Percentiles rank a stretch among this genome's conserved stretches.
Conservation (phyloP, 1,139 yeast genomes). For the Kurtzmaniella quercitrusa region DNA sequence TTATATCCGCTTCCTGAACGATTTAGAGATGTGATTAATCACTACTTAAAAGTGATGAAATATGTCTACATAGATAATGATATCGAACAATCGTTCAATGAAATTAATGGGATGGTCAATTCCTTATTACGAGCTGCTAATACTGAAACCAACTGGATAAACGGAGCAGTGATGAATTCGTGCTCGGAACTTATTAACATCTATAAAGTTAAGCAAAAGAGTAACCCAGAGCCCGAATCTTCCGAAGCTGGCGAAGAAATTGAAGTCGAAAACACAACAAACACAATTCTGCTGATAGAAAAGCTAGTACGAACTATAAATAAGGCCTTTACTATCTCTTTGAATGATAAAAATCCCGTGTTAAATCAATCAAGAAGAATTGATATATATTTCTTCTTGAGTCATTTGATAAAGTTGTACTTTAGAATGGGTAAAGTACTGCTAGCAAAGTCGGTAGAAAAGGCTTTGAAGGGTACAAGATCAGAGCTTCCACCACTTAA, state of each 20-base stretch:
- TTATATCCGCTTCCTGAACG: conserved; percentile 33
- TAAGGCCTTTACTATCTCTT: conserved; percentile 69
- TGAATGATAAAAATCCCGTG: conserved; percentile 71
- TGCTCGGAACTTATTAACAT: conserved; percentile 54
- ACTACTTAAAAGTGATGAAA: conserved; percentile 36
- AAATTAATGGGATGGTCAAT: conserved; percentile 40
- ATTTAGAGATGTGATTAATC: conserved; percentile 30
- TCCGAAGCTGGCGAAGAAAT: conserved; percentile 9
- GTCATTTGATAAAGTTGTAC: conserved; percentile 68
- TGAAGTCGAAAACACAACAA: conserved; percentile 16
- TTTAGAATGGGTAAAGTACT: conserved; percentile 67
- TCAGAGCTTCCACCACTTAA: conserved; percentile 50
- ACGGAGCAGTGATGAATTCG: conserved; percentile 52
- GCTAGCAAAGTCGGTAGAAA: conserved; percentile 73
- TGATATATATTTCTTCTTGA: conserved; percentile 73
- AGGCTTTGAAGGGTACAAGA: conserved; percentile 60
- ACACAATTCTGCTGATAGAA: conserved; percentile 29
- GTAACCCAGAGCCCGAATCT: conserved; percentile 26
- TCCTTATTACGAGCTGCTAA: conserved; percentile 60
- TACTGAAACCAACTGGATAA: conserved; percentile 62
- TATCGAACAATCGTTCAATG: conserved; percentile 35
- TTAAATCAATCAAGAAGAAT: conserved; percentile 47
- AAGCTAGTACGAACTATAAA: conserved; percentile 66
- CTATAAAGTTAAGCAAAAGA: conserved; percentile 33
- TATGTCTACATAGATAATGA: conserved; percentile 34